Evolutionary conservation across 169 alveolate genomes (phyloP).

Genomic region (Plasmodium relictum): DNA sequence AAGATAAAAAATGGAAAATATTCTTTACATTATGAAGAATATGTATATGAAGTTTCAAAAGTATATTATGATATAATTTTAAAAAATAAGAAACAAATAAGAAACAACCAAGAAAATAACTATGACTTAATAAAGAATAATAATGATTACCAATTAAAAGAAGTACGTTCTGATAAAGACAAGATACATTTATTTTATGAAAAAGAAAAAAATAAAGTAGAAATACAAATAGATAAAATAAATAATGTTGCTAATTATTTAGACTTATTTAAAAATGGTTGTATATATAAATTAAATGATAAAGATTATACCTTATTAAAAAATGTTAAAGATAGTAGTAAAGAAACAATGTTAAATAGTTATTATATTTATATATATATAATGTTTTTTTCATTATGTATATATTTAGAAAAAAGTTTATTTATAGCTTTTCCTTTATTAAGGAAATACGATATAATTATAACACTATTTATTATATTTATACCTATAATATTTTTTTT

Average conservation of each 20-base stretch:
- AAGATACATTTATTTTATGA: conserved; percentile 10
- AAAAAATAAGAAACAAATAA: conserved; percentile 13
- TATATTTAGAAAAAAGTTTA: conserved; percentile 45
- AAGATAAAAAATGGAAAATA: not conserved
- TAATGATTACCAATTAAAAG: not conserved
- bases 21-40: conserved; percentile 19
- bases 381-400: conserved; percentile 19
- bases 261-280: conserved; percentile 2
- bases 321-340: conserved; percentile 19
- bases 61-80: conserved; percentile 10
- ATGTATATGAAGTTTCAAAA: conserved; percentile 33
- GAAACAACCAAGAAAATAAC: conserved; percentile 10
- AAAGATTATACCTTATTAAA: conserved; percentile 36
- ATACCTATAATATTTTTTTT: conserved; percentile 23
- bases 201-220: not conserved
- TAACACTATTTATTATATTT: conserved; percentile 26
- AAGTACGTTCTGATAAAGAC: not conserved
- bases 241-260: conserved; percentile 14
- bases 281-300: conserved; percentile 40
- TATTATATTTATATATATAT: conserved; percentile 22
- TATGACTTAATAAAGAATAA: conserved; percentile 9
- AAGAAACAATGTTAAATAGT: conserved; percentile 10
- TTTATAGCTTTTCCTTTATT: conserved; percentile 41
- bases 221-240: conserved; percentile 12
- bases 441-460: conserved; percentile 15